These are phyloP conservation scores for Tylopilus cervinicoccineus DNA, from an alignment of 768 basidiomycete species.

Conservation along the genomic window DNA sequence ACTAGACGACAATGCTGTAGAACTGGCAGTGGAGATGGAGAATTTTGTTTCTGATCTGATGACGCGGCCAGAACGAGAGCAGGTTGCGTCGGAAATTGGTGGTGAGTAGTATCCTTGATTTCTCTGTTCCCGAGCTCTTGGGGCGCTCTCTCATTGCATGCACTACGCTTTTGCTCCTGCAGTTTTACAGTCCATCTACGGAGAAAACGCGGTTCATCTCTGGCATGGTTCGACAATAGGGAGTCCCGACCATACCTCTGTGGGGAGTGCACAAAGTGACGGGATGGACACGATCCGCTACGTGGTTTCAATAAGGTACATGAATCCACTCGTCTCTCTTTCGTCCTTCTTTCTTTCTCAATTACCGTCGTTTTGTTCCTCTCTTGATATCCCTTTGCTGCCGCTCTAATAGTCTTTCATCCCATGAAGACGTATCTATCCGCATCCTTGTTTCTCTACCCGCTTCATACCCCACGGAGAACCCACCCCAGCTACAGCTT, in stretches of 20 bases:
- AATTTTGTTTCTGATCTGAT: conserved; percentile 29
- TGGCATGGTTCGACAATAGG: conserved; percentile 42
- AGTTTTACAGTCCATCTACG: conserved; percentile 83
- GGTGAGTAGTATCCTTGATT: conserved; percentile 30
- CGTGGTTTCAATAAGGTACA: conserved; percentile 62
- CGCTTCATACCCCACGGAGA: conserved; percentile 55
- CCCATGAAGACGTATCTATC: conserved; percentile 49
- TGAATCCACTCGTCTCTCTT: conserved; percentile 4
- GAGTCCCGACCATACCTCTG: conserved; percentile 5
- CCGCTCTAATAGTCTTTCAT: conserved; percentile 41
- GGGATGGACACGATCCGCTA: conserved; percentile 51
- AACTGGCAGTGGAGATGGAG: conserved; percentile 19
- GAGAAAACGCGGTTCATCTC: conserved; percentile 57
- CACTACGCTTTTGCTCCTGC: conserved; percentile 5
- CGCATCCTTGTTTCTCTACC: conserved; percentile 58
- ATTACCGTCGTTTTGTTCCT: not conserved
- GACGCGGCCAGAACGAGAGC: conserved; percentile 36
- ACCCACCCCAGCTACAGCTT: conserved; percentile 79
- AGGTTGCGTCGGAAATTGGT: conserved; percentile 45
- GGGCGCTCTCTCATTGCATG: conserved; percentile 1
- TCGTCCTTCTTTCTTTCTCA: not conserved
- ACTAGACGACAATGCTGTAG: conserved; percentile 7
- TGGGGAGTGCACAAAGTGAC: conserved; percentile 13
- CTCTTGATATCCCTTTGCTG: not conserved
- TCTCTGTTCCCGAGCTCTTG: not conserved